Evolutionary conservation across 1,139 yeast genomes (phyloP).

Genomic region (Scheffersomyces cryptocercus): DNA sequence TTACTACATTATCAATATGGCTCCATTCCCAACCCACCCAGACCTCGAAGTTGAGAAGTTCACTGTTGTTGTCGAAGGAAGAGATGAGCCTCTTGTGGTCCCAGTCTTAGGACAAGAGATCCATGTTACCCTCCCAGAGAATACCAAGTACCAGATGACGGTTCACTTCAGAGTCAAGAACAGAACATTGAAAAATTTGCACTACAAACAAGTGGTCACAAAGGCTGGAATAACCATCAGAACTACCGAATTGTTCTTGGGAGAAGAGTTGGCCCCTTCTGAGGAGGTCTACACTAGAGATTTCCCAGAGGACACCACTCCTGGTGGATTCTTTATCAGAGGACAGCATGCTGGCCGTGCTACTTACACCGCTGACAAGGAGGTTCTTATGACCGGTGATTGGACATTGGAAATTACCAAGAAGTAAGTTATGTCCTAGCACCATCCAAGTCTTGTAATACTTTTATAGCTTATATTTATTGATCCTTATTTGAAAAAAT

Average conservation of each 20-base stretch:
- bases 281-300: slow-evolving; percentile 28
- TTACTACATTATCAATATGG: slow-evolving; percentile 2
- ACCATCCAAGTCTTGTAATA: too few relatives aligned
- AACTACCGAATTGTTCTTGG: slow-evolving; percentile 32
- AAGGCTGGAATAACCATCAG: slow-evolving; percentile 41
- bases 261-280: slow-evolving; percentile 31
- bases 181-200: slow-evolving; percentile 31
- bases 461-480: too few relatives aligned
- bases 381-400: slow-evolving; percentile 26
- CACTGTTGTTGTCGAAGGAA: slow-evolving; percentile 32
- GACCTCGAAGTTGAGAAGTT: slow-evolving; percentile 38
- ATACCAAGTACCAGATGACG: slow-evolving; percentile 35
- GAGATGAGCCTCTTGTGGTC: slow-evolving; percentile 23
- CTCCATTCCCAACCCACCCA: slow-evolving; percentile 21
- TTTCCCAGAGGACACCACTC: slow-evolving; percentile 41
- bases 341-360: slow-evolving; percentile 36
- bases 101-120: slow-evolving; percentile 34
- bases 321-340: slow-evolving; percentile 44
- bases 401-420: slow-evolving; percentile 41
- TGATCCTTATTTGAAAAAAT: background rate
- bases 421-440: slow-evolving; percentile 13
- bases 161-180: slow-evolving; percentile 36
- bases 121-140: slow-evolving; percentile 39
- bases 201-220: slow-evolving; percentile 39
- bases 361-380: slow-evolving; percentile 35